Percentiles rank a stretch among this genome's conserved stretches.
These are phyloP conservation scores for Cytospora piceicola DNA, from an alignment of 2,329 filamentous ascomycete genomes.

Conservation along the genomic window DNA sequence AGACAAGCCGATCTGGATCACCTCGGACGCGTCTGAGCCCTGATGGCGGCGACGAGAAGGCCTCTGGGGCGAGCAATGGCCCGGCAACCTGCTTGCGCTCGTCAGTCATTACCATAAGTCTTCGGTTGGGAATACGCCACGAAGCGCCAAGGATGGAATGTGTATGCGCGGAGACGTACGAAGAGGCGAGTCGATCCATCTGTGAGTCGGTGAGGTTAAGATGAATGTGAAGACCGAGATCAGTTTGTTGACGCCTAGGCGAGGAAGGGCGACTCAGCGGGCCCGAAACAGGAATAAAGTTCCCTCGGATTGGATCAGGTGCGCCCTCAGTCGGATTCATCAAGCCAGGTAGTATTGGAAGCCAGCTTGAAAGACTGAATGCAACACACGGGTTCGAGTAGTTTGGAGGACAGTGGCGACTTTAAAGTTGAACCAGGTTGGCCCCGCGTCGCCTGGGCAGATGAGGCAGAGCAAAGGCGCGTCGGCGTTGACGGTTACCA, in stretches of 20 bases:
- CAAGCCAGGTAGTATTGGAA: conserved; percentile 6
- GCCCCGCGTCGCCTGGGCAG: neutral
- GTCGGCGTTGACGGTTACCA: neutral
- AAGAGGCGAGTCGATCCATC: conserved; percentile 52
- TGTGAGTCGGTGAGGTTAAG: conserved; percentile 54
- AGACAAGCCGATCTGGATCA: conserved; percentile 18
- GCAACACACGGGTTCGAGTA: neutral
- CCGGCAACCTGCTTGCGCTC: conserved; percentile 17
- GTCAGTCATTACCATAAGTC: conserved; percentile 23
- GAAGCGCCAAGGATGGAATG: neutral
- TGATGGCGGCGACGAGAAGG: conserved; percentile 8
- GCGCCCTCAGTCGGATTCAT: conserved; percentile 29
- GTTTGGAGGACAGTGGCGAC: neutral
- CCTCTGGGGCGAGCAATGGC: conserved; percentile 24
- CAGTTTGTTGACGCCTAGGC: conserved; percentile 41
- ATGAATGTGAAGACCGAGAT: conserved; percentile 50
- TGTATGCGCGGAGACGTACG: conserved; percentile 40
- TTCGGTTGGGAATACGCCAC: neutral
- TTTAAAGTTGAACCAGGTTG: neutral
- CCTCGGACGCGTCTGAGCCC: conserved; percentile 14
- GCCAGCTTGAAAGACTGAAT: neutral
- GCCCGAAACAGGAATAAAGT: conserved; percentile 44
- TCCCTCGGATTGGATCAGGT: conserved; percentile 41
- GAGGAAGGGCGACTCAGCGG: conserved; percentile 40
- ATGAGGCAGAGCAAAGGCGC: neutral